Evolutionary conservation across 1,284 basidiomycete species (phyloP).

Genomic region (Sanghuangporus sanghuang): DNA sequence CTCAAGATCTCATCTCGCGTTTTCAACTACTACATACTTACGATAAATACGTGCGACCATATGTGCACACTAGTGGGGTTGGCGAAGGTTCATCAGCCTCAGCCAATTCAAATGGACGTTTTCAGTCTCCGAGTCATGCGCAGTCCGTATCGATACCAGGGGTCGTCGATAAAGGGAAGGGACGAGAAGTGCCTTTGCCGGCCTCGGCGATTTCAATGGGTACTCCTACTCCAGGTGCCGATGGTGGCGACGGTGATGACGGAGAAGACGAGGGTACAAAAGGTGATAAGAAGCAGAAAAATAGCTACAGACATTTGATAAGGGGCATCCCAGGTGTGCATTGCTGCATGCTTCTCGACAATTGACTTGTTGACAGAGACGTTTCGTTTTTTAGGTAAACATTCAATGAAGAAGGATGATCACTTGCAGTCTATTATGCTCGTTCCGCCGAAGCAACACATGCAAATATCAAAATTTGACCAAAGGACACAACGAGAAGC

Average conservation of each 20-base stretch:
- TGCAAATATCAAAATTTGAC: constrained; percentile 62
- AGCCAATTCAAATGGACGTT: constrained; percentile 18
- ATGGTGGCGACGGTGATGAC: constrained; percentile 41
- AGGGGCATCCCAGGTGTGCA: constrained; percentile 63
- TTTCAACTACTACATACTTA: constrained; percentile 65
- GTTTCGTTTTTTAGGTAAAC: constrained; percentile 49
- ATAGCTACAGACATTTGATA: constrained; percentile 71
- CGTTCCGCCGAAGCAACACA: constrained; percentile 66
- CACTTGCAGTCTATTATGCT: constrained; percentile 61
- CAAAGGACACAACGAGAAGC: constrained; percentile 61
- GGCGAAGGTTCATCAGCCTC: constrained; percentile 24
- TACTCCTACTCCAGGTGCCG: constrained; percentile 35
- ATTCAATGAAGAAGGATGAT: constrained; percentile 78
- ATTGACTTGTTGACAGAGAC: constrained; percentile 10
- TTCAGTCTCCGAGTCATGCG: constrained; percentile 13
- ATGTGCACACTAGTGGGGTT: constrained; percentile 26
- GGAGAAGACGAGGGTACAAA: constrained; percentile 40
- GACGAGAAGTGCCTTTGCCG: constrained; percentile 33
- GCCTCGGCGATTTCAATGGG: constrained; percentile 26
- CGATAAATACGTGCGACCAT: constrained; percentile 67
- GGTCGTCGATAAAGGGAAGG: constrained; percentile 55
- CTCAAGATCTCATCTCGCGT: constrained; percentile 67
- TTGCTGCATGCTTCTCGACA: constrained; percentile 7
- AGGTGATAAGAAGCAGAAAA: constrained; percentile 75
- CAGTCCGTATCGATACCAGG: constrained; percentile 12